Evolutionary conservation across 1,284 basidiomycete genomes (phyloP).

Genomic region (Acaromyces ingoldii): DNA sequence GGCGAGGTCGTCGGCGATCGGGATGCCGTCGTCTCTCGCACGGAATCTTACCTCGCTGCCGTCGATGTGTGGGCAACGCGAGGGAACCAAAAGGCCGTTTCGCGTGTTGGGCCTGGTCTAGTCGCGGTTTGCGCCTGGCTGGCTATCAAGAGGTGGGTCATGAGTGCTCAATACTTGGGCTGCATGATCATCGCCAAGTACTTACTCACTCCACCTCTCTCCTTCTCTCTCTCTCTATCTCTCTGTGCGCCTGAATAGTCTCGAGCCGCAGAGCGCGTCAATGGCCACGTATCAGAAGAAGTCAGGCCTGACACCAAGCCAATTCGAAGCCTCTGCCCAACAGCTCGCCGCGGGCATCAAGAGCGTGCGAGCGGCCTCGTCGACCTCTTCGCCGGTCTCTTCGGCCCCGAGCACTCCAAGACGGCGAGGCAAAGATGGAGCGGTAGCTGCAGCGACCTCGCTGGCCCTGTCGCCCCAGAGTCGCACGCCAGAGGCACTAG

Average conservation of each 20-base stretch:
- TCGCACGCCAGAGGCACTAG: neutral
- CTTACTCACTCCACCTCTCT: too few relatives aligned
- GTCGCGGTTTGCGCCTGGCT: constrained; percentile 1
- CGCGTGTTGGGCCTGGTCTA: neutral
- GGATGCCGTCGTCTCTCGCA: too few relatives aligned
- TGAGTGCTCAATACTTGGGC: too few relatives aligned
- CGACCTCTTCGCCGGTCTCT: too few relatives aligned
- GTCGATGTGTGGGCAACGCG: constrained; percentile 3
- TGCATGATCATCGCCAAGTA: too few relatives aligned
- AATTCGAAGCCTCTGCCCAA: neutral
- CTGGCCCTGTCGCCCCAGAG: neutral
- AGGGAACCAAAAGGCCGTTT: neutral
- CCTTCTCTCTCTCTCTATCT: too few relatives aligned
- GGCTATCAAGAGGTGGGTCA: neutral
- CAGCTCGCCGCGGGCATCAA: neutral
- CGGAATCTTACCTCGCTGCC: neutral
- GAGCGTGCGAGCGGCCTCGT: too few relatives aligned
- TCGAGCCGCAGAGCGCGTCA: too few relatives aligned
- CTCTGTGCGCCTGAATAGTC: too few relatives aligned
- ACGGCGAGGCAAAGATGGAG: neutral
- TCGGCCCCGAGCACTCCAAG: neutral
- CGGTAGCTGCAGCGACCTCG: neutral
- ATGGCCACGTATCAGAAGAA: too few relatives aligned
- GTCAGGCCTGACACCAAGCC: neutral
- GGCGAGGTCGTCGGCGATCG: too few relatives aligned